These are phyloP conservation scores for Chrysoporthe cubensis DNA, from an alignment of 2,329 filamentous ascomycete species.

Conservation along the genomic window DNA sequence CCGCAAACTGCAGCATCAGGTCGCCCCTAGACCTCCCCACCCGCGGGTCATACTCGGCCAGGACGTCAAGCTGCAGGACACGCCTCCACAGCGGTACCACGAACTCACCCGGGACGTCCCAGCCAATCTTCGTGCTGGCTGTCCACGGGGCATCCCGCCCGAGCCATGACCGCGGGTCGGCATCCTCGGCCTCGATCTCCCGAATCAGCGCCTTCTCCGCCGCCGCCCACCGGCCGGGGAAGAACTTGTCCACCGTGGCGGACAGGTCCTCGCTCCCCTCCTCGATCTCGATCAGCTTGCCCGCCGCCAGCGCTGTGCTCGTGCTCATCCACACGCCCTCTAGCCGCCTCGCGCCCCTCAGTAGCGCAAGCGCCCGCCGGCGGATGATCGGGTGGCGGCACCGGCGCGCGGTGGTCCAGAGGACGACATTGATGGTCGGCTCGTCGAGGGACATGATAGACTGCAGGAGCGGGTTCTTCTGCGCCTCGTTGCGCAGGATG, in stretches of 20 bases:
- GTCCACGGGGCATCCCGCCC: constrained; percentile 5
- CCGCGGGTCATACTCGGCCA: constrained; percentile 16
- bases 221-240: constrained; percentile 9
- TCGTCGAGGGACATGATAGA: constrained; percentile 37
- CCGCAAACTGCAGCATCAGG: constrained; percentile 14
- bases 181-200: constrained; percentile 20
- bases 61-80: constrained; percentile 5
- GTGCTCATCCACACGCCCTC: constrained; percentile 41
- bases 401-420: constrained; percentile 35
- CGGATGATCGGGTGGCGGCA: constrained; percentile 40
- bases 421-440: constrained; percentile 38
- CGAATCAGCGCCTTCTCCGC: constrained; percentile 1
- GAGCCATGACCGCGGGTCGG: constrained; percentile 11
- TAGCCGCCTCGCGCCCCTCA: constrained; percentile 36
- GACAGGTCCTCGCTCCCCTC: constrained; percentile 22
- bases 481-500: constrained; percentile 15
- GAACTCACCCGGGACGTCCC: constrained; percentile 12
- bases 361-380: constrained; percentile 33
- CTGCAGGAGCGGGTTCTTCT: constrained; percentile 17
- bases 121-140: background rate
- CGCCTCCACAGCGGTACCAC: constrained; percentile 16
- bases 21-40: constrained; percentile 14
- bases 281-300: constrained; percentile 28
- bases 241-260: background rate
- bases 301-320: constrained; percentile 36